These are phyloP conservation scores for Coemansia sp. DNA, from an alignment of 192 early-diverging fungal genomes.

Conservation along the genomic window DNA sequence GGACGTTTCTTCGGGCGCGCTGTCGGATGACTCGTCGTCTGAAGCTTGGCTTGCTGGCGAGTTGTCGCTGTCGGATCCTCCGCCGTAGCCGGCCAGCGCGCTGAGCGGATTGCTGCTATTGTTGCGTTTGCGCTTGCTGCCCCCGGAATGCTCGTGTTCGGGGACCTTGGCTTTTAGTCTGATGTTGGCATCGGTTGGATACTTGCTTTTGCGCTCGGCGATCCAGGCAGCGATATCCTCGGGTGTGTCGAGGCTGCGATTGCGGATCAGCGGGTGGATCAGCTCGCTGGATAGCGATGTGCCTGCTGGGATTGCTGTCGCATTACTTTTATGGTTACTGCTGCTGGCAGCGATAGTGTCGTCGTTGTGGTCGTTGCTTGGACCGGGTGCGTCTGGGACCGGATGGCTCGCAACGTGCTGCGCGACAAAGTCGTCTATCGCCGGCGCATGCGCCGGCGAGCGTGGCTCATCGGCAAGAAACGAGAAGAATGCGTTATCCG, in stretches of 20 bases:
- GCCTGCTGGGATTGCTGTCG: no score
- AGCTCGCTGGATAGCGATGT: neutral
- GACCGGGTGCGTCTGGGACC: neutral
- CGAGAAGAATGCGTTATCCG: constrained; percentile 4
- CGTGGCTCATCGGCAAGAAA: constrained; percentile 1
- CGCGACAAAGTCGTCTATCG: constrained; percentile 19
- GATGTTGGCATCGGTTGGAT: constrained; percentile 71
- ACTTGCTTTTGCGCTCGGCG: constrained; percentile 70
- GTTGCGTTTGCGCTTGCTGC: constrained; percentile 15
- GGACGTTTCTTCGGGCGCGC: constrained; percentile 14
- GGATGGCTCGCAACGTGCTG: constrained; percentile 5
- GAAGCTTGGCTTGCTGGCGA: neutral
- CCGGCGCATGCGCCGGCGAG: no score
- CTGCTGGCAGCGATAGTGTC: no score
- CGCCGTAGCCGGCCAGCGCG: constrained; percentile 16
- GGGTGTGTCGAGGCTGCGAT: constrained; percentile 52
- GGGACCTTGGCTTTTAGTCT: constrained; percentile 48
- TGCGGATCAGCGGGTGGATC: constrained; percentile 46
- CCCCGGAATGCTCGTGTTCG: neutral
- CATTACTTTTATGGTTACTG: no score
- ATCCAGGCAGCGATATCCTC: constrained; percentile 84
- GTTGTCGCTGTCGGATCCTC: neutral
- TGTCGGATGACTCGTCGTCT: constrained; percentile 6
- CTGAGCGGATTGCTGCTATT: constrained; percentile 12
- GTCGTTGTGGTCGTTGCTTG: neutral